These are phyloP conservation scores for Curvularia hawaiiensis DNA, from an alignment of 2,329 filamentous ascomycete species.

Conservation along the genomic window DNA sequence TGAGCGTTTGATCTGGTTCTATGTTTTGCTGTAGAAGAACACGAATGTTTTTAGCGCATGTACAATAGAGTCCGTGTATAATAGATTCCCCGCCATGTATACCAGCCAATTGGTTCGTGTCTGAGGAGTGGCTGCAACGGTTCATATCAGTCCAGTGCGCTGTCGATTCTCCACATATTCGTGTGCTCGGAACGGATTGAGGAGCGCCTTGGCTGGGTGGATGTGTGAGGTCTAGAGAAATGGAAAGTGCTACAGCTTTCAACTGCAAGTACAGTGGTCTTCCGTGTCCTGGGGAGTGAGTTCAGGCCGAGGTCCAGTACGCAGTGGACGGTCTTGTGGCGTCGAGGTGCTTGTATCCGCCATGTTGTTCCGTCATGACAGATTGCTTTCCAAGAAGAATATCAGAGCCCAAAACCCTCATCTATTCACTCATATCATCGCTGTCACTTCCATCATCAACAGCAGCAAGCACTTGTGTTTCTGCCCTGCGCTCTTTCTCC, in stretches of 20 bases:
- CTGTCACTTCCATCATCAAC: conserved; percentile 24
- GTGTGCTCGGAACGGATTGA: neutral
- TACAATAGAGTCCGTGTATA: conserved; percentile 10
- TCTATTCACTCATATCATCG: conserved; percentile 31
- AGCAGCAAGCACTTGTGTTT: conserved; percentile 22
- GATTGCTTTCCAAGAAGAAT: neutral
- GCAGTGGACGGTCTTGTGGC: neutral
- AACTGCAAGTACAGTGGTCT: neutral
- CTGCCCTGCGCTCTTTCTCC: conserved; percentile 26
- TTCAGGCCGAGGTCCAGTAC: no score
- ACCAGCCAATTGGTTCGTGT: neutral
- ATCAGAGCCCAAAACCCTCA: no score
- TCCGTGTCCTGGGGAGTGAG: neutral
- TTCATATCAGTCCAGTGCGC: neutral
- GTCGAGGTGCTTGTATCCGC: neutral
- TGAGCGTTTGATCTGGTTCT: conserved; percentile 9
- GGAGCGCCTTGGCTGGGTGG: neutral
- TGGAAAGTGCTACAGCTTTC: neutral
- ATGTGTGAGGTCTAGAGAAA: neutral
- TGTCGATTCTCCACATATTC: neutral
- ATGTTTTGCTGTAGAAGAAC: neutral
- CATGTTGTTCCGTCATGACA: neutral
- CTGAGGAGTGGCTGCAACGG: neutral
- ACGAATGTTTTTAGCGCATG: neutral
- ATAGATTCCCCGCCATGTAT: neutral